Conservation (phyloP, 805 yeast genomes). For the Clavispora fructus region DNA sequence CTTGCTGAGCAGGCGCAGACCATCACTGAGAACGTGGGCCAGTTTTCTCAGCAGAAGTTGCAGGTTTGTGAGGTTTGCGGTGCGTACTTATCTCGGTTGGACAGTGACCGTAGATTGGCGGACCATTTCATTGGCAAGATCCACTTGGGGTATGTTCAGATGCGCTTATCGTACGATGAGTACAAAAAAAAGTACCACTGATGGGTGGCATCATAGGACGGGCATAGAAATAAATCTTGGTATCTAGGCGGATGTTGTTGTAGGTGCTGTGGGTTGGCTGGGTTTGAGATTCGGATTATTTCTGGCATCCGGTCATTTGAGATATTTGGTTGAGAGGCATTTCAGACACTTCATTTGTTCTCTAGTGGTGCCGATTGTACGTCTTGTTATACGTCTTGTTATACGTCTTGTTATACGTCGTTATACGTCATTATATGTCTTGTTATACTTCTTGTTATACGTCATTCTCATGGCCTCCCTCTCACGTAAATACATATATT, state of each 20-base stretch:
- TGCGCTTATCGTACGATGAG: conserved; percentile 54
- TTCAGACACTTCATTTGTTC: too few species aligned
- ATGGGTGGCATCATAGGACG: not conserved
- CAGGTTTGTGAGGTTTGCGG: conserved; percentile 91
- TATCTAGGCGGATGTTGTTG: not conserved
- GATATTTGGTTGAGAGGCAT: too few species aligned
- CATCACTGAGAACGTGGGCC: conserved; percentile 69
- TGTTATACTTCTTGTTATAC: too few species aligned
- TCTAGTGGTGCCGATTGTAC: too few species aligned
- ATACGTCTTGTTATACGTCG: too few species aligned
- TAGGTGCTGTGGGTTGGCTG: too few species aligned
- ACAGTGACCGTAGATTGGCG: conserved; percentile 81
- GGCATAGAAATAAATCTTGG: not conserved
- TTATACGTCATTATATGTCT: too few species aligned
- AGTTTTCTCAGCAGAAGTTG: conserved; percentile 81
- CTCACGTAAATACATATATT: not conserved
- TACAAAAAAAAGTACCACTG: conserved; percentile 17
- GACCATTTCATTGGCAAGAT: conserved; percentile 88
- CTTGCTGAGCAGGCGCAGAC: conserved; percentile 53
- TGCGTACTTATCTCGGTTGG: conserved; percentile 78
- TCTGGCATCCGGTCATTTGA: too few species aligned
- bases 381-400: too few species aligned
- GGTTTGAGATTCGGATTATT: too few species aligned
- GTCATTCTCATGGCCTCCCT: too few species aligned
- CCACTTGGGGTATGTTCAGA: conserved; percentile 75